These are phyloP conservation scores for Ramalina intermedia DNA, from an alignment of 495 filamentous ascomycete genomes.

Conservation along the genomic window DNA sequence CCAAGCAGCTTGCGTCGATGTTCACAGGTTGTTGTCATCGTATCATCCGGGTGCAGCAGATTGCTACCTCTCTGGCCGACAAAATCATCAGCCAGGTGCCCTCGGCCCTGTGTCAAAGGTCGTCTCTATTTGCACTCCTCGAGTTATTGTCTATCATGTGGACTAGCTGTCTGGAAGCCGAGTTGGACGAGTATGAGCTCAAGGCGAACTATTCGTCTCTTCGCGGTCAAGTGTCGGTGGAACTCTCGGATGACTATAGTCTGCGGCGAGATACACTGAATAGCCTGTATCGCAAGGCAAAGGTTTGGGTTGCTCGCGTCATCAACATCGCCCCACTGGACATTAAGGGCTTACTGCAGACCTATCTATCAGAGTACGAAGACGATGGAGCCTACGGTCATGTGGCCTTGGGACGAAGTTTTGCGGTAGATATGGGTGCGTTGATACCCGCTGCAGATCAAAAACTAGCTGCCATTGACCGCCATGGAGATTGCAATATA, in stretches of 20 bases:
- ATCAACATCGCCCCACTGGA: slow-evolving; percentile 84
- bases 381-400: slow-evolving; percentile 79
- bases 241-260: slow-evolving; percentile 78
- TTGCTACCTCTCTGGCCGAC: slow-evolving; percentile 67
- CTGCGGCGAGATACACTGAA: slow-evolving; percentile 66
- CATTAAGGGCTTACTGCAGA: slow-evolving; percentile 81
- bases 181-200: slow-evolving; percentile 86
- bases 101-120: slow-evolving; percentile 76
- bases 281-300: slow-evolving; percentile 62
- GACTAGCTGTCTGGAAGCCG: slow-evolving; percentile 81
- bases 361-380: slow-evolving; percentile 86
- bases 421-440: slow-evolving; percentile 84
- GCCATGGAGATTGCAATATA: slow-evolving; percentile 50
- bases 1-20: slow-evolving; percentile 69
- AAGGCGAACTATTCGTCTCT: slow-evolving; percentile 62
- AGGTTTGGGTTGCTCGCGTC: slow-evolving; percentile 59
- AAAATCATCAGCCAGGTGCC: slow-evolving; percentile 71
- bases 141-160: slow-evolving; percentile 89
- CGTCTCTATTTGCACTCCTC: slow-evolving; percentile 78
- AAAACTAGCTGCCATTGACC: slow-evolving; percentile 62
- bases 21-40: slow-evolving; percentile 85
- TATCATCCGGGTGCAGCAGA: slow-evolving; percentile 73
- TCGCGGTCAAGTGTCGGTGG: slow-evolving; percentile 61
- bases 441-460: slow-evolving; percentile 80
- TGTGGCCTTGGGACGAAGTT: slow-evolving; percentile 85